Evolutionary conservation across 2,329 filamentous ascomycete species (phyloP), one percentile per base, ranked within the genome.

Genomic region (Hypomyces perniciosus): DNA sequence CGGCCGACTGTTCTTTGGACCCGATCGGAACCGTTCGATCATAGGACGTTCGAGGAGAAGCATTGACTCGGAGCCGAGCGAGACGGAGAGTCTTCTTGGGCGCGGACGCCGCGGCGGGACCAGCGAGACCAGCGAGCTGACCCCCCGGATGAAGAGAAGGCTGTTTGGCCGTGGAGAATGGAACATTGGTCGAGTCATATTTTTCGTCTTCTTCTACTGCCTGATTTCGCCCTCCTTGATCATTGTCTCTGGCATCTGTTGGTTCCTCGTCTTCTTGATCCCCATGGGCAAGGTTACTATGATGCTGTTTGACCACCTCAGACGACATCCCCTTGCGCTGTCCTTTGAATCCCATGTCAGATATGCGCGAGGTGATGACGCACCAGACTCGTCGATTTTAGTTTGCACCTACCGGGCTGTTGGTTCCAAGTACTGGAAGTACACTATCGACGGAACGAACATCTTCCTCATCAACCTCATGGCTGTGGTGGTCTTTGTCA

Each of bases 401-500:
- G 78, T 99, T 33, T 99, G 93, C 77, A 99, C 93, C 5, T 99
- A 99, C 71, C 87, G 95, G 52, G 93, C 93, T 40, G 92, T 95
- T 9, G 93, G 93, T 9, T 77, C 84, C 59, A 92, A 92, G 68
- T 99, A 99, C 74, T 99, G 95, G 92, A 99, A 99, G 72, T 99
- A 99, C 71, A 99, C 93, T 4, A 78, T 99, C 52, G 93, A 99
- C 65, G 95, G 93, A 50, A 99, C 93, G 54, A 99, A 99, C 71
- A 95, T 99, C 65, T 97, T 99, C 72, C 82, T 99, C 58, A 96
- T 99, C 75, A 99, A 99, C 67, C 80, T 99, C 51, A 89, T 97
- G 72, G 86, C 83, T 9, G 81, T 99, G 13, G 93, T 99, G n/a
- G 73, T 88, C 27, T 96, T 99, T 64, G 88, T 92, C 62, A 95